A percentile compares a stretch with the other conserved stretches of the same genome.
phyloP scores from a whole-genome alignment of 768 basidiomycete genomes.

The Termitomyces eurrhizus region DNA sequence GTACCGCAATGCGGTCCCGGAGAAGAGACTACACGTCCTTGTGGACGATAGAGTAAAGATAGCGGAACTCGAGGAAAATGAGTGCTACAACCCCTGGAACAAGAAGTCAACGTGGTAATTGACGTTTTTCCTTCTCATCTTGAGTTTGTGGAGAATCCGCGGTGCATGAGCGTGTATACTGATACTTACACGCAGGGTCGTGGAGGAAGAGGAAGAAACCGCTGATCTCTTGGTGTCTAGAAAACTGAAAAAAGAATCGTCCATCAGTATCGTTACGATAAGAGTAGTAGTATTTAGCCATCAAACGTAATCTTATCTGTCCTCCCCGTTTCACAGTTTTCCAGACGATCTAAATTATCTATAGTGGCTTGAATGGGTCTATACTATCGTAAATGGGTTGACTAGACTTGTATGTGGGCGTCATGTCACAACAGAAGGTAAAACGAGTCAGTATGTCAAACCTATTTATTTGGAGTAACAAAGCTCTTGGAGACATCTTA shows the following conservation, averaged over 20 bases:
- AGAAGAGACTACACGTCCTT: background rate
- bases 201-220: background rate
- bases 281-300: no score
- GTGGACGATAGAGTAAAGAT: background rate
- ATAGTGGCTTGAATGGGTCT: no score
- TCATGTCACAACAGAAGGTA: constrained; percentile 1
- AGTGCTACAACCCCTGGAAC: background rate
- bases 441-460: background rate
- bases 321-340: background rate
- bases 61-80: background rate
- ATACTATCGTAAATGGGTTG: background rate
- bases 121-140: background rate
- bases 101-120: background rate
- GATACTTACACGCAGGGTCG: background rate
- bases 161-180: background rate
- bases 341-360: no score
- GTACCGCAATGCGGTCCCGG: background rate
- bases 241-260: no score
- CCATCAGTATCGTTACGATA: no score
- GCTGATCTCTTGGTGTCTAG: no score
- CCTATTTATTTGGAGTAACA: background rate
- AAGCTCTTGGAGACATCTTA: background rate
- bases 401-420: background rate
- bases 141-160: background rate
- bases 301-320: background rate